Percentiles rank a stretch among this genome's conserved stretches.
These are phyloP conservation scores for Pseudoneurospora amorphoporcata DNA, from an alignment of 495 filamentous ascomycete genomes.

Conservation along the genomic window DNA sequence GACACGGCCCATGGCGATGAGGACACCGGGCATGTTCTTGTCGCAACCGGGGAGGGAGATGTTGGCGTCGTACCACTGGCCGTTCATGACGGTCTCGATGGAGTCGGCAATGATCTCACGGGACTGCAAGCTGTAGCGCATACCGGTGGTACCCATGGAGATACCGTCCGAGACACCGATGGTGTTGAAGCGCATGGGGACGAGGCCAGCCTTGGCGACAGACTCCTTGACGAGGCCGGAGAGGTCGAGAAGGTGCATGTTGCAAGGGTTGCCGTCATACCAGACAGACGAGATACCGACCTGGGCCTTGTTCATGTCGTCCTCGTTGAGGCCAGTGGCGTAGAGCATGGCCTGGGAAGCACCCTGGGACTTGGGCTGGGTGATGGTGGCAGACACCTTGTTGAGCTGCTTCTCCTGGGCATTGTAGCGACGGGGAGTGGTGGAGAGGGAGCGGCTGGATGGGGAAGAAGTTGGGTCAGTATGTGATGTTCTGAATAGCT, in stretches of 20 bases:
- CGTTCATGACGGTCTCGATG: constrained; percentile 97
- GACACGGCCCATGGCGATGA: constrained; percentile 94
- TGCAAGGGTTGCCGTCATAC: constrained; percentile 95
- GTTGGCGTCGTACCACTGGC: constrained; percentile 99
- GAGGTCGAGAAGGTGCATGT: constrained; percentile 93
- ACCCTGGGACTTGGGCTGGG: constrained; percentile 93
- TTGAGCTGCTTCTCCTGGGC: constrained; percentile 53
- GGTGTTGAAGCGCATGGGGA: constrained; percentile 94
- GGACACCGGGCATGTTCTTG: constrained; percentile 99
- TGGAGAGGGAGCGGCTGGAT: constrained; percentile 31
- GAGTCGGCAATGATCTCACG: constrained; percentile 94
- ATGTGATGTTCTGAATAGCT: constrained; percentile 1
- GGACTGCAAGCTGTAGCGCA: constrained; percentile 91
- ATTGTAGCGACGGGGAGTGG: constrained; percentile 23
- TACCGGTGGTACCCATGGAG: constrained; percentile 74
- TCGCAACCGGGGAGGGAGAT: constrained; percentile 98
- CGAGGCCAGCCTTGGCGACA: constrained; percentile 67
- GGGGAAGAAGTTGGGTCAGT: not conserved
- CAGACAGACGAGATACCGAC: constrained; percentile 88
- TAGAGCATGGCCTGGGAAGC: constrained; percentile 99
- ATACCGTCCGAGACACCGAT: constrained; percentile 86
- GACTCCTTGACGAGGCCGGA: constrained; percentile 75
- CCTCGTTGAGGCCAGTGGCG: constrained; percentile 73
- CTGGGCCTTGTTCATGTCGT: constrained; percentile 88
- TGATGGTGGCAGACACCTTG: constrained; percentile 72